phyloP scores from a whole-genome alignment of 441 rosid species.

The Biscutella laevigata region DNA sequence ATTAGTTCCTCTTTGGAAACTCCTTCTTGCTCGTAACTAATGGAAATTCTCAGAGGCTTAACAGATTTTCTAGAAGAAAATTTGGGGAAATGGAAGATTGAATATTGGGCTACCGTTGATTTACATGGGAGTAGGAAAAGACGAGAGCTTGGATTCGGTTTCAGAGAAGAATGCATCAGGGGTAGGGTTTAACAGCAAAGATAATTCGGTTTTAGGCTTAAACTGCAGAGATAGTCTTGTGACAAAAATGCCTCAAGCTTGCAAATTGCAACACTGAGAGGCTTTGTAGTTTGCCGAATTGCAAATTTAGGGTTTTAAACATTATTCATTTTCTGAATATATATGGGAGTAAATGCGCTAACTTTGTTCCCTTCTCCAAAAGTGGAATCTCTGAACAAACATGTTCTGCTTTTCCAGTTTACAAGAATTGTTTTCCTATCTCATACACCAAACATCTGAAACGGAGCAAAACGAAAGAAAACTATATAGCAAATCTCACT shows the following conservation, averaged over 20 bases:
- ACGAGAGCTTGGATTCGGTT: constrained; percentile 7
- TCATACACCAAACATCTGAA: constrained; percentile 2
- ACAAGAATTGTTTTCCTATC: constrained; percentile 16
- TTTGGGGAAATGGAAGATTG: constrained; percentile 6
- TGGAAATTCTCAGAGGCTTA: constrained; percentile 21
- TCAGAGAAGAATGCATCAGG: constrained; percentile 25
- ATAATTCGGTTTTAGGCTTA: too few species aligned
- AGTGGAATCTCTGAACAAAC: constrained; percentile 10
- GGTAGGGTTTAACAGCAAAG: too few species aligned
- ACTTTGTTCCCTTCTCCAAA: constrained; percentile 8
- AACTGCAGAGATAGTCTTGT: too few species aligned
- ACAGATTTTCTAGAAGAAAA: background rate
- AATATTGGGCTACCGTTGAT: background rate
- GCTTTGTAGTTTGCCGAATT: too few species aligned
- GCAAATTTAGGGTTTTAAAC: background rate
- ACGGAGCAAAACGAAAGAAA: constrained; percentile 10
- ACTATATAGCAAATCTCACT: constrained; percentile 16
- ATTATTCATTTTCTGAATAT: too few species aligned
- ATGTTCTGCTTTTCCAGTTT: constrained; percentile 19
- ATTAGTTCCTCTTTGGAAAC: background rate
- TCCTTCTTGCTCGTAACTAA: constrained; percentile 2
- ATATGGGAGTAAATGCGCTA: background rate
- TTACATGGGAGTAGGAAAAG: constrained; percentile 15
- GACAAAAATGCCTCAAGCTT: too few species aligned
- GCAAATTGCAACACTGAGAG: too few species aligned